Conservation (phyloP, 208 protist species). For the Leishmania turanica region DNA sequence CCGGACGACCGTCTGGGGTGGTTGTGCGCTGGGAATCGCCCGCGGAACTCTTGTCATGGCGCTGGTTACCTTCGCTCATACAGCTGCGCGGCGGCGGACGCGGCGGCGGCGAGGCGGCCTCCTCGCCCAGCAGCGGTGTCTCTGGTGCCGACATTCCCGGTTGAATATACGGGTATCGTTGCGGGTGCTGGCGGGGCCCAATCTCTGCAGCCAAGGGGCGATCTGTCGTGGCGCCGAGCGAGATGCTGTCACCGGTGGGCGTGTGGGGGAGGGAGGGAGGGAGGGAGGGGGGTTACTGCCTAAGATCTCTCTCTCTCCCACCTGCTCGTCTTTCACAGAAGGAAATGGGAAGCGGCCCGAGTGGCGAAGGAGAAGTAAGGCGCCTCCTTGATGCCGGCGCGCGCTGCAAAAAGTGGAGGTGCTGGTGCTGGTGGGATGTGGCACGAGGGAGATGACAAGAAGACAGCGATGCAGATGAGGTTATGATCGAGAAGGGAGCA, state of each 20-base stretch:
- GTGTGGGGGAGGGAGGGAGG: not conserved
- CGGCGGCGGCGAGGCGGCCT: conserved; percentile 26
- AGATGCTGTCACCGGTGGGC: not conserved
- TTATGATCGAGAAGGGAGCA: not conserved
- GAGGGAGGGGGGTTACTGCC: not conserved
- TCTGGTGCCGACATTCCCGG: not conserved
- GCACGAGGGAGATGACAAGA: not conserved
- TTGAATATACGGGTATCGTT: not conserved
- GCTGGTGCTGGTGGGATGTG: not conserved
- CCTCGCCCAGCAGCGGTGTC: not conserved
- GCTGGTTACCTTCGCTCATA: not conserved
- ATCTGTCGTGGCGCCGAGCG: not conserved
- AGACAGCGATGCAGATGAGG: not conserved
- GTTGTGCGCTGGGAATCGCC: not conserved
- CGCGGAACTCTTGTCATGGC: not conserved
- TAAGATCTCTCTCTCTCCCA: not conserved
- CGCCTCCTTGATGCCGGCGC: not conserved
- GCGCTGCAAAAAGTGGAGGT: not conserved
- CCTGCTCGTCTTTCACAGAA: not conserved
- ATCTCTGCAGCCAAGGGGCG: not conserved
- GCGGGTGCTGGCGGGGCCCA: not conserved
- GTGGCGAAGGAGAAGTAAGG: not conserved
- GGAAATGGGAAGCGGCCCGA: not conserved
- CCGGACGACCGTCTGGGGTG: not conserved
- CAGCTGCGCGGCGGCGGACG: conserved; percentile 15